Conservation (phyloP, 2,329 filamentous ascomycete genomes). For the Monosporascus cannonballus region DNA sequence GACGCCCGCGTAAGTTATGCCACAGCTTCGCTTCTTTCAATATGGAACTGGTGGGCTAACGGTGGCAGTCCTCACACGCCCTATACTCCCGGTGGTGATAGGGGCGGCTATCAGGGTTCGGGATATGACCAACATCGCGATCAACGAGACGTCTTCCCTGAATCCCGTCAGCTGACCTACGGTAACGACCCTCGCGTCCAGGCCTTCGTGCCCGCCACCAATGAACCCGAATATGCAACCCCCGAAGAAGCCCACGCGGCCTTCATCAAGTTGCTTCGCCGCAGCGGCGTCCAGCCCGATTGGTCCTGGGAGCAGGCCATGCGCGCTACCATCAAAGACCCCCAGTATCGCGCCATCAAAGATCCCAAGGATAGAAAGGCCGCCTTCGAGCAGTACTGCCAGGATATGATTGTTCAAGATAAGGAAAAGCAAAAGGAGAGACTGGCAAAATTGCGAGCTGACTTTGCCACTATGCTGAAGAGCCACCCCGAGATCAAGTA, state of each 20-base stretch:
- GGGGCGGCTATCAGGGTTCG: constrained; percentile 20
- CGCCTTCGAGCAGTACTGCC: constrained; percentile 91
- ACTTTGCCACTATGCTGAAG: constrained; percentile 94
- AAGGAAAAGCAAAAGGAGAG: constrained; percentile 93
- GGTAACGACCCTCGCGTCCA: constrained; percentile 51
- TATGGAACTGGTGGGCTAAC: constrained; percentile 4
- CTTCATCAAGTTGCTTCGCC: constrained; percentile 83
- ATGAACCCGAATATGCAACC: constrained; percentile 72
- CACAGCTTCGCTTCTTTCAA: not conserved
- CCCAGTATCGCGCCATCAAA: constrained; percentile 87
- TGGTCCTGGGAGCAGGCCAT: constrained; percentile 92
- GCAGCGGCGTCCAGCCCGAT: constrained; percentile 79
- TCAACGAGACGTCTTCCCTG: constrained; percentile 35
- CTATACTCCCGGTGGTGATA: constrained; percentile 36
- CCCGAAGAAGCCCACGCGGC: constrained; percentile 87
- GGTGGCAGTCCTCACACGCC: constrained; percentile 30
- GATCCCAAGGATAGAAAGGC: constrained; percentile 85
- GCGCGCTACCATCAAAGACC: constrained; percentile 78
- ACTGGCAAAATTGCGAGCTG: constrained; percentile 80
- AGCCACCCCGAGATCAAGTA: constrained; percentile 96
- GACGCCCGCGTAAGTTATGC: constrained; percentile 34
- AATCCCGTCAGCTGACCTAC: constrained; percentile 53
- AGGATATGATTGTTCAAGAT: constrained; percentile 85
- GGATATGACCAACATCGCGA: constrained; percentile 30
- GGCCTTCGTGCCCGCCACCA: constrained; percentile 55